Conservation (phyloP, 345 rosid genomes). For the Atalantia buxifolia region DNA sequence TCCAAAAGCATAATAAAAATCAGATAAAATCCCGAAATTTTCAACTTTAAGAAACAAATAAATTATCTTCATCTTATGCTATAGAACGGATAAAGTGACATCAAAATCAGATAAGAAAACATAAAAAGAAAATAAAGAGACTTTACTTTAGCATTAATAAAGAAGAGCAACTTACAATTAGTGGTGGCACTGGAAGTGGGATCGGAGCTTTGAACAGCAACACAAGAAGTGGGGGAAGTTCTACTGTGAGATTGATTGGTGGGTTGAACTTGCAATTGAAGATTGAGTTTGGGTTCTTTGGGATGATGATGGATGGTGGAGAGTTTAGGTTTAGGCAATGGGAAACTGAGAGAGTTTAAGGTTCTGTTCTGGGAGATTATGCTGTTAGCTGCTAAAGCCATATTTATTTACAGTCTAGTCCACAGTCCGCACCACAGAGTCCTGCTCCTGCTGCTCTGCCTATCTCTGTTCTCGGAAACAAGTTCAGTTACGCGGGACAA, state of each 20-base stretch:
- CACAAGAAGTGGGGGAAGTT: conserved; percentile 12
- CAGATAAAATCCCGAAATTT: conserved; percentile 8
- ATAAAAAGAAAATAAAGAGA: background rate
- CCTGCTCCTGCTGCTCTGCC: background rate
- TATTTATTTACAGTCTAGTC: conserved; percentile 8
- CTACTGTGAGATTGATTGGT: background rate
- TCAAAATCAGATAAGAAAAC: conserved; percentile 3
- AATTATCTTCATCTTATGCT: background rate
- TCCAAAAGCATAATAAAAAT: background rate
- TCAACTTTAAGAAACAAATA: background rate
- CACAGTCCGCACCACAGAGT: background rate
- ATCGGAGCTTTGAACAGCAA: conserved; percentile 14
- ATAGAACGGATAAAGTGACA: background rate
- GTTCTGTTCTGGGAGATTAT: conserved; percentile 24
- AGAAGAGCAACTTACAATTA: conserved; percentile 20
- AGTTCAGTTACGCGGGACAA: background rate
- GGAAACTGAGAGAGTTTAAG: conserved; percentile 14
- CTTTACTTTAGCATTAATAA: background rate
- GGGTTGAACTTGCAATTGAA: conserved; percentile 9
- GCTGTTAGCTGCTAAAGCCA: conserved; percentile 36
- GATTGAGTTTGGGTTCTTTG: background rate
- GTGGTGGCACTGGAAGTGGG: background rate
- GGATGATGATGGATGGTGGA: conserved; percentile 3
- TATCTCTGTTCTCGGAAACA: background rate
- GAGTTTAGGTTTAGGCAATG: conserved; percentile 27